Evolutionary conservation across 225 moss, liverwort and hornwort species (phyloP).

Genomic region (Takakia lepidozioides): DNA sequence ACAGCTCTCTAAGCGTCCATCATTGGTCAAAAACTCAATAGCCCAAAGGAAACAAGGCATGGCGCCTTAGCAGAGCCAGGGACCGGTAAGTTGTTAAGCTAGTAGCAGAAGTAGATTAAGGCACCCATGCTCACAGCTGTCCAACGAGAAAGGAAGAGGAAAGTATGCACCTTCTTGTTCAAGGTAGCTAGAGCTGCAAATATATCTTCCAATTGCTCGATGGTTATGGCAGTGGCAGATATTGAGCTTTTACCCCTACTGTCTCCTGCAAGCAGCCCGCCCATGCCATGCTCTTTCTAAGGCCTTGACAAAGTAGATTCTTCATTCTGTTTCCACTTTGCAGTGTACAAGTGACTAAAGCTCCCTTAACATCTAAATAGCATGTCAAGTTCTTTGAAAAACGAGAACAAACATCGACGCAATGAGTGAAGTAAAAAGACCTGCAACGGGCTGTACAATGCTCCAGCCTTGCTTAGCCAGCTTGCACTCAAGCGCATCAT

Average conservation of each 20-base stretch:
- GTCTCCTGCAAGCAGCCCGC: too few species aligned
- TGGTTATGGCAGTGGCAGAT: background rate
- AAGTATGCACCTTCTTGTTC: slow-evolving; percentile 45
- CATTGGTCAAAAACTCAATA: background rate
- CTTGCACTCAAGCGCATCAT: slow-evolving; percentile 5
- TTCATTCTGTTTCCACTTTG: background rate
- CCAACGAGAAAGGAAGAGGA: background rate
- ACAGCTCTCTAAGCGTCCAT: background rate
- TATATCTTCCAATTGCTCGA: slow-evolving; percentile 45
- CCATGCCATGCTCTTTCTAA: too few species aligned
- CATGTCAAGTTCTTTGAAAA: slow-evolving; percentile 1
- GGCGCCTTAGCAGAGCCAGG: background rate
- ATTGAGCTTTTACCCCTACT: too few species aligned
- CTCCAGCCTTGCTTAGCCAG: slow-evolving; percentile 29
- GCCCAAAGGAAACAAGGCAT: background rate
- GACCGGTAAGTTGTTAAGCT: background rate
- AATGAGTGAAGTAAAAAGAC: too few species aligned
- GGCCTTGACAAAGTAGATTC: too few species aligned
- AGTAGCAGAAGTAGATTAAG: background rate
- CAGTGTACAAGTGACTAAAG: background rate
- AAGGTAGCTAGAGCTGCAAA: slow-evolving; percentile 46
- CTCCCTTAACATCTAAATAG: background rate
- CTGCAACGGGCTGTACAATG: slow-evolving; percentile 21
- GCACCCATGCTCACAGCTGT: background rate
- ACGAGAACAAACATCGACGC: too few species aligned